Evolutionary conservation across 257 asterid species (phyloP), one percentile per base, ranked within the genome.

Genomic region (Fraxinus americana): DNA sequence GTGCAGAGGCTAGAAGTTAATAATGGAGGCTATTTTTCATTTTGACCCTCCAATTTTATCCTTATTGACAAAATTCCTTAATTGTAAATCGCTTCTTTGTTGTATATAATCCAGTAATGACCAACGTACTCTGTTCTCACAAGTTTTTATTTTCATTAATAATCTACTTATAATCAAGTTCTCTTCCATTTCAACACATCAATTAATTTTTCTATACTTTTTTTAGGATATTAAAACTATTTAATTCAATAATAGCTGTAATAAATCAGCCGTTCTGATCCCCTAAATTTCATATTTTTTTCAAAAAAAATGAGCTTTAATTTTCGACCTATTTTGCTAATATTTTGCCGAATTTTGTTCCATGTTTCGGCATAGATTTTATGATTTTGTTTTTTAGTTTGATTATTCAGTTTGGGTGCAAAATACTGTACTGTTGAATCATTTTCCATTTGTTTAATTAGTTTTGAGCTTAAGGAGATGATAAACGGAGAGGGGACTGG

Each of bases 401-500:
- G 34, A 43, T 41, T 5, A 72, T 70, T 70, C 30, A 2, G 5
- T 36, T 34, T 43, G 3, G 21, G 2, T 72, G 30, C 57, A 29
- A 21, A 39, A 21, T 43, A 25, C 69, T 27, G 69, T 63, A 25
- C 69, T 27, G 38, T 74, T 8, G 25, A 34, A 27, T 75, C 79
- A 25, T 1, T 69, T 73, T 81, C 32, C 61, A 61, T 27, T n/a
- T 71, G 10, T 9, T 59, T 68, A 23, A 75, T 71, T 27, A 73
- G 80, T 75, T 65, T 43, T 67, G 52, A 66, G 72, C 61, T 43
- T 57, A 77, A 75, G 77, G 83, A 84, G 87, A 87, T 91, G 97
- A 87, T 72, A 77, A 82, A 76, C 82, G 92, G 90, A 68, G 92
- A 81, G 87, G 88, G 87, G 79, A 75, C 83, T 61, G 89, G 71